Percentiles rank a stretch among this genome's conserved stretches.
These are phyloP conservation scores for Tremellales sp. DNA, from an alignment of 1,284 basidiomycete species.

Conservation along the genomic window DNA sequence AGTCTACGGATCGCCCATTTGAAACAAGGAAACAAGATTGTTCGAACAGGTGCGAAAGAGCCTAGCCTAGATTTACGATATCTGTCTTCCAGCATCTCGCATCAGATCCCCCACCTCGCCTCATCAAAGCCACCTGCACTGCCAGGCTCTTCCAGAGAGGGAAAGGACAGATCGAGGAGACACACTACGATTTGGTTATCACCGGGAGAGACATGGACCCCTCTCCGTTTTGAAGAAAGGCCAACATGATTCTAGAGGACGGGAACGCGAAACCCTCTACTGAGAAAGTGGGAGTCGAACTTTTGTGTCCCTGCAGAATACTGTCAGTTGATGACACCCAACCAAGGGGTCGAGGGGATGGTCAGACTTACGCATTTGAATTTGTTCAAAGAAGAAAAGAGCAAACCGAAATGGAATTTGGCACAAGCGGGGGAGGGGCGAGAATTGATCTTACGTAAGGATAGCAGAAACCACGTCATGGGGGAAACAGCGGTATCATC, in stretches of 20 bases:
- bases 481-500: no score
- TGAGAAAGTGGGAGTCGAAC: slow-evolving; percentile 47
- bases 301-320: slow-evolving; percentile 43
- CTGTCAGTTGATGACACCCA: slow-evolving; percentile 1
- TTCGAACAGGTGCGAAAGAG: no score
- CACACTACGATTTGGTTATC: slow-evolving; percentile 35
- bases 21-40: no score
- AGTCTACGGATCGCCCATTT: no score
- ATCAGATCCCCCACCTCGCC: slow-evolving; percentile 10
- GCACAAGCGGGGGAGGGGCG: slow-evolving; percentile 2
- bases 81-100: slow-evolving; percentile 23
- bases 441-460: no score
- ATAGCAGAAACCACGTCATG: no score
- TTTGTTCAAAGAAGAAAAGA: slow-evolving; percentile 34
- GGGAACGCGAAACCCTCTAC: slow-evolving; percentile 49
- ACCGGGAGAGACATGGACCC: slow-evolving; percentile 21
- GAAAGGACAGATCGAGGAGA: slow-evolving; percentile 6
- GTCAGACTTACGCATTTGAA: slow-evolving; percentile 16
- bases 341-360: neutral
- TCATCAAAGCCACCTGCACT: slow-evolving; percentile 21
- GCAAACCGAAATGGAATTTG: neutral
- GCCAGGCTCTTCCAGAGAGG: slow-evolving; percentile 18
- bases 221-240: neutral
- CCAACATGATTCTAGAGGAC: slow-evolving; percentile 40
- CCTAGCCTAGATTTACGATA: slow-evolving; percentile 16